Percentiles rank a stretch among this genome's conserved stretches.
Conservation (phyloP, 257 asterid species). For the Jacaranda copaia region DNA sequence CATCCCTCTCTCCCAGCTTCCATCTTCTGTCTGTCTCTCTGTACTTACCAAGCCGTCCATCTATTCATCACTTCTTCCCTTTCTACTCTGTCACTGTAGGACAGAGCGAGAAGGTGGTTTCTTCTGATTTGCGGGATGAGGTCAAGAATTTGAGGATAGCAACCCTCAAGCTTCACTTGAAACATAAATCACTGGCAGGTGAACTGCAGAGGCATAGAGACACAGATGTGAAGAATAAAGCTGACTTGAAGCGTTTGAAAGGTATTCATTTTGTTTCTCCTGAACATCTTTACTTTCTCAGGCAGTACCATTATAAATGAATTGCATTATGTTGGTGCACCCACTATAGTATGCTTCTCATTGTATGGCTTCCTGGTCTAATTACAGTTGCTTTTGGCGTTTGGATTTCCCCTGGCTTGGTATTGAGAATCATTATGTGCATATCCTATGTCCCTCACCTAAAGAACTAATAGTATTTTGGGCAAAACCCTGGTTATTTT, state of each 20-base stretch:
- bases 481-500: conserved; percentile 19
- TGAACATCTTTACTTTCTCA: neutral
- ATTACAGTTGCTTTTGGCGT: conserved; percentile 18
- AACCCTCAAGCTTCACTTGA: conserved; percentile 68
- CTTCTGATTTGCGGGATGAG: conserved; percentile 59
- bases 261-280: conserved; percentile 50
- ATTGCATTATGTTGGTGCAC: conserved; percentile 10
- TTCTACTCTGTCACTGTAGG: conserved; percentile 52
- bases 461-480: conserved; percentile 10
- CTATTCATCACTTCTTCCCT: conserved; percentile 27
- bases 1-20: neutral
- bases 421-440: conserved; percentile 6
- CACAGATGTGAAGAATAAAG: conserved; percentile 78
- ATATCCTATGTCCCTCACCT: conserved; percentile 5
- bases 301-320: neutral
- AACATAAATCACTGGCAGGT: conserved; percentile 78
- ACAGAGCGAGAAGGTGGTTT: conserved; percentile 56
- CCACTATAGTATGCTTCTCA: neutral
- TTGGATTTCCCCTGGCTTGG: neutral
- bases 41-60: conserved; percentile 1
- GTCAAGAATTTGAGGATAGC: conserved; percentile 64
- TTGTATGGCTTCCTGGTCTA: conserved; percentile 24
- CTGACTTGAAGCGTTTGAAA: conserved; percentile 66
- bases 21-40: neutral
- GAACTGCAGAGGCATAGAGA: conserved; percentile 80